Evolutionary conservation across 1,284 basidiomycete species (phyloP).

Genomic region (Kwoniella shivajii): DNA sequence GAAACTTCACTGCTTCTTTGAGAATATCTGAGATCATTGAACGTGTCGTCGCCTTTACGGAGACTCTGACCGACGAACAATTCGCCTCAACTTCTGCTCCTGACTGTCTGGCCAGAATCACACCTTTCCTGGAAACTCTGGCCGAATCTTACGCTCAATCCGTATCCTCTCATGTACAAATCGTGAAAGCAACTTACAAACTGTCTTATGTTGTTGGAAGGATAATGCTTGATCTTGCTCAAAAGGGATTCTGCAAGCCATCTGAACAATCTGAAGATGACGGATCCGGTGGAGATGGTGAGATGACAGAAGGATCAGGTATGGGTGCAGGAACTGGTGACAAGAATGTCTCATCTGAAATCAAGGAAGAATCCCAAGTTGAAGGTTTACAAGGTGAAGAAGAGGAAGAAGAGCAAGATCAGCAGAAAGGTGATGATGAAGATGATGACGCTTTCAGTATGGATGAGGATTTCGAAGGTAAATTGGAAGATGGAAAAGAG

Average conservation of each 20-base stretch:
- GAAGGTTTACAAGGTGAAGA: slow-evolving; percentile 84
- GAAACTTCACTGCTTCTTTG: slow-evolving; percentile 32
- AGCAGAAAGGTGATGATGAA: slow-evolving; percentile 64
- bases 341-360: slow-evolving; percentile 88
- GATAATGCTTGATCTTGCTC: slow-evolving; percentile 71
- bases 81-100: slow-evolving; percentile 12
- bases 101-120: slow-evolving; percentile 34
- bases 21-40: slow-evolving; percentile 44
- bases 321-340: slow-evolving; percentile 81
- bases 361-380: slow-evolving; percentile 92
- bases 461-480: slow-evolving; percentile 70
- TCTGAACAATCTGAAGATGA: slow-evolving; percentile 63
- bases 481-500: slow-evolving; percentile 72
- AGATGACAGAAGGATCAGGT: slow-evolving; percentile 71
- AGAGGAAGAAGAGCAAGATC: slow-evolving; percentile 60
- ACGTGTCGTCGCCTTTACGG: slow-evolving; percentile 36
- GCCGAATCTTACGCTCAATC: slow-evolving; percentile 59
- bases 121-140: slow-evolving; percentile 60
- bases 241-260: slow-evolving; percentile 91
- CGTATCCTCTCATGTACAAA: slow-evolving; percentile 25
- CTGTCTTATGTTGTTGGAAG: slow-evolving; percentile 76
- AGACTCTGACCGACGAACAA: slow-evolving; percentile 14
- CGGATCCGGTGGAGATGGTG: slow-evolving; percentile 57
- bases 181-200: slow-evolving; percentile 77
- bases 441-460: slow-evolving; percentile 63